Evolutionary conservation across 2,329 filamentous ascomycete genomes (phyloP), one percentile per base, ranked within the genome.

Genomic region (Aspergillus intermedius): DNA sequence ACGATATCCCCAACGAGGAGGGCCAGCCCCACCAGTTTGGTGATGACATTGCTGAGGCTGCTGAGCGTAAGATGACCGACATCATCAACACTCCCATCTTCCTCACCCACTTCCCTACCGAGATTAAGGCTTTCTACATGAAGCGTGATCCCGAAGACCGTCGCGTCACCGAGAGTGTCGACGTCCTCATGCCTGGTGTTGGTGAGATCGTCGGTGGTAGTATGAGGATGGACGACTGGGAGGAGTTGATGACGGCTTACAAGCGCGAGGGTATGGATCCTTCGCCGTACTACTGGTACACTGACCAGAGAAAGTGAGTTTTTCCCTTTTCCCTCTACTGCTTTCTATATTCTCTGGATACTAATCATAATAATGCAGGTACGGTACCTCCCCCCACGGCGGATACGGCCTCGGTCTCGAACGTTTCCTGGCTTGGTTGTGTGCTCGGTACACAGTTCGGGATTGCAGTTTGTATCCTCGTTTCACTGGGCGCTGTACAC

Each of bases 41-140:
- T 55, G 93, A 98, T 67, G 93, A 98, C 68, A 98, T 98, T 62
- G 93, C 93, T 57, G 93, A 97, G 73, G 93, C 93, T 10, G 93
- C 93, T 10, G 93, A 98, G 79, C 87, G 93, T 61, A 82, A 79
- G 67, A 98, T 98, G 93, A 97, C 91, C 1, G 93, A 98, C 69
- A 87, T 86, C 60, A 95, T 98, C 77, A 93, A 94, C 82, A 77
- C 82, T 47, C 93, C 93, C 53, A 95, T 98, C 70, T 88, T 97
- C 77, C 79, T 97, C 39, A 97, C 91, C 2, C 91, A 97, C 74
- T 98, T 98, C 82, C 93, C 93, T 17, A 84, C 84, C 51, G 89
- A 91, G 74, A 95, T 98, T 79, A 98, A 98, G 79, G 87, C 93
- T 1, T 98, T 98, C 71, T 98, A 98, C 80, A 98, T 98, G 93